A percentile compares a stretch with the other conserved stretches of the same genome.
Conservation (phyloP, 2,329 filamentous ascomycete genomes). For the Alternaria sp. region DNA sequence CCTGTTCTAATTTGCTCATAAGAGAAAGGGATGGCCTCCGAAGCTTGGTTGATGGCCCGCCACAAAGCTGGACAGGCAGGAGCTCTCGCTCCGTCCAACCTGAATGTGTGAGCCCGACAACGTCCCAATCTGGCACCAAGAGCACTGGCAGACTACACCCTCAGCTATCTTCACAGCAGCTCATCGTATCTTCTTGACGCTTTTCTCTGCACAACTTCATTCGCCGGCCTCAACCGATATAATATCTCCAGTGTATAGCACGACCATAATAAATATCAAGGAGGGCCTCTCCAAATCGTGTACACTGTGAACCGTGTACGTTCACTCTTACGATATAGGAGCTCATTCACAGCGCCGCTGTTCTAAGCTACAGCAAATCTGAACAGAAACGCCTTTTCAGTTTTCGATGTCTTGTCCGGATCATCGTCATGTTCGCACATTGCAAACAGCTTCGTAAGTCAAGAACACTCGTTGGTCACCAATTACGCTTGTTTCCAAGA, state of each 20-base stretch:
- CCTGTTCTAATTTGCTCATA: too few relatives aligned
- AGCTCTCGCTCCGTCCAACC: too few relatives aligned
- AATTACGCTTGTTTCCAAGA: not conserved
- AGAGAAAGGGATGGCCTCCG: too few relatives aligned
- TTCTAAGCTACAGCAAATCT: not conserved
- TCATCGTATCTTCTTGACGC: not conserved
- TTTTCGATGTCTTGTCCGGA: not conserved
- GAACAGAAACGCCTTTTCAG: not conserved
- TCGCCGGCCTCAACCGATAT: not conserved
- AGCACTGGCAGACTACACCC: not conserved
- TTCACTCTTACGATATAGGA: not conserved
- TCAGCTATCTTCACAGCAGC: not conserved
- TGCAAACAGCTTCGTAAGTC: not conserved
- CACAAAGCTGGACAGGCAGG: too few relatives aligned
- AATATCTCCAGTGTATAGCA: not conserved
- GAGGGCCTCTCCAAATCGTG: not conserved
- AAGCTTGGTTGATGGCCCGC: too few relatives aligned
- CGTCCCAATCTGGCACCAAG: not conserved
- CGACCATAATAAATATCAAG: not conserved
- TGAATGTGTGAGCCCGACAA: too few relatives aligned
- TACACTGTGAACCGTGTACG: not conserved
- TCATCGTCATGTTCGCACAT: not conserved
- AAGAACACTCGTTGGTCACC: not conserved
- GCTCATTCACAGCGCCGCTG: not conserved
- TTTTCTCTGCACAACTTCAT: not conserved